A percentile compares a stretch with the other conserved stretches of the same genome.
phyloP scores from a whole-genome alignment of 2,329 filamentous ascomycete species.

The Fusarium coffeatum region DNA sequence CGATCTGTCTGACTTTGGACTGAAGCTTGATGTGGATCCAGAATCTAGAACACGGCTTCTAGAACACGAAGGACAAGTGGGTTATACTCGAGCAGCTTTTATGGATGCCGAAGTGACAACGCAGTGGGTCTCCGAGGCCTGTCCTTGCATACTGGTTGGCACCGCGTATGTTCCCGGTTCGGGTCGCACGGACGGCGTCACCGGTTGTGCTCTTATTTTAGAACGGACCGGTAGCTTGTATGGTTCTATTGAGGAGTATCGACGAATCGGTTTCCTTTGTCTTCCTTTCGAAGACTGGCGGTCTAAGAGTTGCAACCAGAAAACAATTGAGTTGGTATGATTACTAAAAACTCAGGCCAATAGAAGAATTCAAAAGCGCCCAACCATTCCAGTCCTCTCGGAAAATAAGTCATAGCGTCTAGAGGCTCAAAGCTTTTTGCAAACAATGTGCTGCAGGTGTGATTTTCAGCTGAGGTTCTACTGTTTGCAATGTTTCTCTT shows the following conservation, averaged over 20 bases:
- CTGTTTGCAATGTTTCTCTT: neutral
- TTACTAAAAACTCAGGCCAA: too few species aligned
- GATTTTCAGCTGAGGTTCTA: too few species aligned
- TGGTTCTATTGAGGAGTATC: neutral
- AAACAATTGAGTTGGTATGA: neutral
- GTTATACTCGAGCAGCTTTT: neutral
- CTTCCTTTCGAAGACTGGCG: neutral
- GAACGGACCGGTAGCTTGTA: neutral
- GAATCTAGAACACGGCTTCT: neutral
- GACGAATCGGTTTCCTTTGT: neutral
- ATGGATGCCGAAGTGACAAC: neutral
- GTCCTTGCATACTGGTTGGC: neutral
- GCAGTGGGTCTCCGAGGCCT: fast-evolving
- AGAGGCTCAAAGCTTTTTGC: too few species aligned
- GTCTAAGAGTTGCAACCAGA: neutral
- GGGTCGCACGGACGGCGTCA: fast-evolving
- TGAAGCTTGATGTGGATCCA: fast-evolving
- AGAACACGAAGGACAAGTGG: neutral
- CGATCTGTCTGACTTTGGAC: fast-evolving
- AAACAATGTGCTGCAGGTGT: too few species aligned
- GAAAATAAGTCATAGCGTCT: too few species aligned
- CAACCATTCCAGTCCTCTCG: too few species aligned
- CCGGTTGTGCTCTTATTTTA: neutral
- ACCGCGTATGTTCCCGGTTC: neutral
- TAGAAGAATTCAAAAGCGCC: too few species aligned